Evolutionary conservation across 2,329 filamentous ascomycete genomes (phyloP).

Genomic region (Penicillium rolfsii): DNA sequence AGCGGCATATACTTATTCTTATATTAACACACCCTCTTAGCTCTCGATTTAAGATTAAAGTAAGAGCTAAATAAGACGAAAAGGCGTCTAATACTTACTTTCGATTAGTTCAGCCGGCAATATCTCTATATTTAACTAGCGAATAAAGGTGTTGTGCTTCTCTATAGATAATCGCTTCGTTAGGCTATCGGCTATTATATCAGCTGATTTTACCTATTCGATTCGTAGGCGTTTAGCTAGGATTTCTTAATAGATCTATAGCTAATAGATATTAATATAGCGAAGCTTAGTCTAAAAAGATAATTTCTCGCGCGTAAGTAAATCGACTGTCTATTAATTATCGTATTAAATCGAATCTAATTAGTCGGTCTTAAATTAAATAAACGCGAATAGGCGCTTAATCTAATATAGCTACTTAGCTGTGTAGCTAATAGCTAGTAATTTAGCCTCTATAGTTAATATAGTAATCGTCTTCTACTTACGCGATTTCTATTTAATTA

Average conservation of each 20-base stretch:
- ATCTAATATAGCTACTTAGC: neutral
- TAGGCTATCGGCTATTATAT: neutral
- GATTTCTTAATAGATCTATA: neutral
- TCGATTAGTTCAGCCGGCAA: too few species aligned
- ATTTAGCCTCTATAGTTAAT: neutral
- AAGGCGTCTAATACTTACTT: too few species aligned
- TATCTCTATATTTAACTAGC: too few species aligned
- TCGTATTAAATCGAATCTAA: neutral
- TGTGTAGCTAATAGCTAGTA: neutral
- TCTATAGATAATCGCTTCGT: neutral
- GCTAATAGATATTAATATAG: neutral
- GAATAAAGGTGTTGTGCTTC: neutral
- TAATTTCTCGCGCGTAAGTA: neutral
- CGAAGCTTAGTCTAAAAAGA: neutral
- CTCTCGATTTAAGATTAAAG: too few species aligned
- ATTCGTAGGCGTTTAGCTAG: neutral
- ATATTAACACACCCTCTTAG: too few species aligned
- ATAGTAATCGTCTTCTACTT: neutral
- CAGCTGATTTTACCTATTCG: neutral
- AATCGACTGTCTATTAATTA: neutral
- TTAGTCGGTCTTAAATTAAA: neutral
- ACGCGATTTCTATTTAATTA: neutral
- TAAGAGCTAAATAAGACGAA: too few species aligned
- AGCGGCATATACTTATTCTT: too few species aligned
- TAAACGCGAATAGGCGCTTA: neutral